Conservation (phyloP, 192 early-diverging fungal genomes). For the Cladochytrium replicatum region DNA sequence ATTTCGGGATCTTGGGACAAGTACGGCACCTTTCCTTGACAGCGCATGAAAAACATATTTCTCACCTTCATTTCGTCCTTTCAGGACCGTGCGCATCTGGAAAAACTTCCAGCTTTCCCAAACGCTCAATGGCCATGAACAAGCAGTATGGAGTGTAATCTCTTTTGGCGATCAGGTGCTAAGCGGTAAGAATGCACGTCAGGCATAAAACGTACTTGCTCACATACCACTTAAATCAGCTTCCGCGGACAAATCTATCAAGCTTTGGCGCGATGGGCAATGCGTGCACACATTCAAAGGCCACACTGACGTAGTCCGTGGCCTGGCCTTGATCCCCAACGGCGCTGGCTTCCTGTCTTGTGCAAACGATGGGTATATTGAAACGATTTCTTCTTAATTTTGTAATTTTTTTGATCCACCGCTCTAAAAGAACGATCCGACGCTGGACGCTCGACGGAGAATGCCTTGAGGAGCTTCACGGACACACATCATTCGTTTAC, state of each 20-base stretch:
- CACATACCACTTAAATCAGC: slow-evolving; percentile 31
- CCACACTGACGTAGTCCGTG: slow-evolving; percentile 88
- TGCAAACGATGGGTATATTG: slow-evolving; percentile 69
- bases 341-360: slow-evolving; percentile 71
- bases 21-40: slow-evolving; percentile 32
- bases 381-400: slow-evolving; percentile 8
- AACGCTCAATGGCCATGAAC: slow-evolving; percentile 65
- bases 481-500: slow-evolving; percentile 93
- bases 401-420: background rate
- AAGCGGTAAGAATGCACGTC: background rate
- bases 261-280: slow-evolving; percentile 68
- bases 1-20: slow-evolving; percentile 98
- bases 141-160: slow-evolving; percentile 91
- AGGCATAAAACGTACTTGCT: too few relatives aligned
- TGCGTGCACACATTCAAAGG: slow-evolving; percentile 56
- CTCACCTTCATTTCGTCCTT: background rate
- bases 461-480: slow-evolving; percentile 62
- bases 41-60: background rate
- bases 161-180: slow-evolving; percentile 49
- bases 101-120: slow-evolving; percentile 57
- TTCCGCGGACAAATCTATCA: slow-evolving; percentile 88
- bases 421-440: slow-evolving; percentile 53
- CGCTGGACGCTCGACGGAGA: slow-evolving; percentile 68
- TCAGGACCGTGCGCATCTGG: slow-evolving; percentile 86
- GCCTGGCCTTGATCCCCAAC: slow-evolving; percentile 50